A percentile compares a stretch with the other conserved stretches of the same genome.
These are phyloP conservation scores for Pseudocercospora pini-densiflorae DNA, from an alignment of 2,329 filamentous ascomycete genomes.

Conservation along the genomic window DNA sequence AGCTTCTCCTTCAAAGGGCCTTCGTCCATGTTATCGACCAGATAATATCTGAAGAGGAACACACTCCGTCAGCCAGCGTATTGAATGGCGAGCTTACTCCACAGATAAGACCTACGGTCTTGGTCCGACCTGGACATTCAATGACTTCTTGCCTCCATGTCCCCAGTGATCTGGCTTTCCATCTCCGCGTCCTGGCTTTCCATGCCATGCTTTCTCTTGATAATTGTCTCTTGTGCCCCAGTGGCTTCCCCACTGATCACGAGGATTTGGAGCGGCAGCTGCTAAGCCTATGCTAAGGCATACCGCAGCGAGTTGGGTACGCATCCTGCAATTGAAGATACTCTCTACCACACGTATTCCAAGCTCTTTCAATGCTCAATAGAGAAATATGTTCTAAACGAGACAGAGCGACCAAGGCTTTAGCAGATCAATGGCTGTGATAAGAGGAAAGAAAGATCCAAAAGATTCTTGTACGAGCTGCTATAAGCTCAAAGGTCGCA, in stretches of 20 bases:
- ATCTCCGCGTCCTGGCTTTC: neutral
- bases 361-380: neutral
- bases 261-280: neutral
- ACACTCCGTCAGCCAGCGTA: neutral
- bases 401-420: neutral
- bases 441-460: neutral
- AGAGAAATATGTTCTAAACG: neutral
- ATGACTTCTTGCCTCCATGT: conserved; percentile 14
- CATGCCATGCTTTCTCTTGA: conserved; percentile 8
- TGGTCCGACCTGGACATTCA: conserved; percentile 62
- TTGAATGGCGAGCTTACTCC: neutral
- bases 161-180: conserved; percentile 12
- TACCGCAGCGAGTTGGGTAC: neutral
- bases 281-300: neutral
- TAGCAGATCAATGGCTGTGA: neutral
- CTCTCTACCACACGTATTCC: neutral
- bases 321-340: neutral
- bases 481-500: neutral
- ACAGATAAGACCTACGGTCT: conserved; percentile 52
- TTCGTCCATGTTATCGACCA: conserved; percentile 66
- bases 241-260: conserved; percentile 2
- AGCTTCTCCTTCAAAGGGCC: conserved; percentile 64
- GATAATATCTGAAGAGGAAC: conserved; percentile 57
- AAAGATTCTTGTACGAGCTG: neutral
- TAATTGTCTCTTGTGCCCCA: neutral